A percentile compares a stretch with the other conserved stretches of the same genome.
These are phyloP conservation scores for Pichia sporocuriosa DNA, from an alignment of 805 yeast genomes.

Conservation along the genomic window DNA sequence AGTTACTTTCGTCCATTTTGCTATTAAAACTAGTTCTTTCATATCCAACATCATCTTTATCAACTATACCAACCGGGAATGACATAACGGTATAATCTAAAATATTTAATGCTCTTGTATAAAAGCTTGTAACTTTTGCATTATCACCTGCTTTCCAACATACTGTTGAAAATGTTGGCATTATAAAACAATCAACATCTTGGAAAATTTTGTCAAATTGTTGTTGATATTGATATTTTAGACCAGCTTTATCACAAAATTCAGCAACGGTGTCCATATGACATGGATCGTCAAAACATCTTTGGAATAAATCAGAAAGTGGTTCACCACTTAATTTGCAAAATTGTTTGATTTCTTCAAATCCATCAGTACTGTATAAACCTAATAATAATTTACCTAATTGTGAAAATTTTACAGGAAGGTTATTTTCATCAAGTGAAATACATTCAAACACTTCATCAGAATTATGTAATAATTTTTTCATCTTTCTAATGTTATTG, in stretches of 20 bases:
- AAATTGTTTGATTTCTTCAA: conserved; percentile 21
- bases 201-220: conserved; percentile 34
- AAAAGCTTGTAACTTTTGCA: conserved; percentile 36
- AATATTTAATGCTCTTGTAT: conserved; percentile 50
- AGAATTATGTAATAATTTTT: conserved; percentile 16
- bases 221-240: conserved; percentile 32
- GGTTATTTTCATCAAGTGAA: background rate
- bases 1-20: conserved; percentile 31
- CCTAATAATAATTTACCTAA: conserved; percentile 23
- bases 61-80: conserved; percentile 39
- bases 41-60: conserved; percentile 31
- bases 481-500: conserved; percentile 35
- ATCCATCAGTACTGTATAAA: conserved; percentile 22
- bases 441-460: conserved; percentile 26
- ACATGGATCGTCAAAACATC: conserved; percentile 18
- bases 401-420: conserved; percentile 24
- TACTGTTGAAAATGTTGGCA: conserved; percentile 39
- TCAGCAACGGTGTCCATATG: conserved; percentile 20
- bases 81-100: conserved; percentile 43
- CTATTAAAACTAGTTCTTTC: conserved; percentile 28
- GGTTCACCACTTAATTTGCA: conserved; percentile 29
- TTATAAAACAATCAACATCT: conserved; percentile 42
- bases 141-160: conserved; percentile 38
- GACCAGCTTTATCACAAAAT: conserved; percentile 35
- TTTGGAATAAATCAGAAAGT: conserved; percentile 14